Evolutionary conservation across 2,329 filamentous ascomycete genomes (phyloP), one percentile per base, ranked within the genome.

Genomic region (Albifimbria verrucaria): DNA sequence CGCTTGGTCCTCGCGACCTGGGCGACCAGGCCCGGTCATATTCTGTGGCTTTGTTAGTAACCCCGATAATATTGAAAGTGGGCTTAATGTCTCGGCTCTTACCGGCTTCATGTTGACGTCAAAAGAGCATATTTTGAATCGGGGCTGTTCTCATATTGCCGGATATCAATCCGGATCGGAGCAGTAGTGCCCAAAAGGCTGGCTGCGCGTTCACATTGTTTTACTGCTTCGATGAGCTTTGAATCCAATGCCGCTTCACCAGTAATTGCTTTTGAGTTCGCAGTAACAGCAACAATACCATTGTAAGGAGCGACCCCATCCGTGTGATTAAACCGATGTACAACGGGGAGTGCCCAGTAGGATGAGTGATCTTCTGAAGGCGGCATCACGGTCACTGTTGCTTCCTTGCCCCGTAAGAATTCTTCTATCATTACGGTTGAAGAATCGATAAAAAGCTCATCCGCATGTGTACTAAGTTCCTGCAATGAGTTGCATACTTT

Each of bases 101-200:
- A 77, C 74, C 17, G 76, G 76, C 59, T 80, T 79, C 72, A 80
- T 77, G 51, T 79, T 79, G 12, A 80, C 67, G 61, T 80, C 76
- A 56, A 80, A 18, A 79, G 60, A 1, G 72, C 73, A 64, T 80
- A 80, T 2, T 63, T 62, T 0, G 63, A 66, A 4, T 5, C 18
- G 4, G 5, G 32, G 0, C 63, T 63, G 2, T 66, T 52, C 3
- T 54, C 52, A 26, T 73, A 70, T 9, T 76, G 67, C 17, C 76
- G 66, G 0, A 77, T 68, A 57, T 80, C 77, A 45, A 80, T 74
- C 1, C 74, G 66, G 23, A 79, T 76, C 0, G 73, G 73, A 1
- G 76, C 75, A 4, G 71, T 76, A 6, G 69, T 63, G 4, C 69
- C 61, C 4, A 79, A 62, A 3, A 74, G 48, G 36, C 59, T 55